Base-by-base conservation (phyloP, 495 filamentous ascomycete genomes). In the Aspergillus asperescens region DNA sequence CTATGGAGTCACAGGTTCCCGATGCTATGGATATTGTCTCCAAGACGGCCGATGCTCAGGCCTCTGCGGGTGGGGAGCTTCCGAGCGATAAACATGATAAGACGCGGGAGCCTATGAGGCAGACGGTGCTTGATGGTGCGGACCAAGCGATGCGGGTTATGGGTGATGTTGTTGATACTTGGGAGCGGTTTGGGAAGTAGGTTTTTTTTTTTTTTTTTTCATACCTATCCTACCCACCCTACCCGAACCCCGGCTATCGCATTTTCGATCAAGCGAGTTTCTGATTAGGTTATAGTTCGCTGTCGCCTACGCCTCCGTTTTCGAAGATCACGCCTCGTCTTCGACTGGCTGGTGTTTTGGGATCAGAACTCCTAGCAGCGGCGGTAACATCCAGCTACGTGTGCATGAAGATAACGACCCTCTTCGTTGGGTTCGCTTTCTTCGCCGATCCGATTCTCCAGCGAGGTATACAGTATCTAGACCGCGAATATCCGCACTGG, bases 71-170 rank as follows among this genome's bases (percentile, higher is more conserved):
- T 25, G 76, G 74, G 3, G 67, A 61, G 8, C 65, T 70, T 18
- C 62, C 79, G 1, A 55, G 61, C 25, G 58, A 71, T 0, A 62
- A 75, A 5, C 81, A 90, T 38, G 88, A 94, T 58, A 94, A 90
- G 70, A 90, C 90, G 0, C 93, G 90, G 61, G 78, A 86, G 35
- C 90, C 88, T 0, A 85, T 94, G 72, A 85, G 87, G 63, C 82
- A 81, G 4, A 85, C 82, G 3, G 87, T 93, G 66, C 87, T 87
- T 76, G 78, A 77, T 7, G 84, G 85, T 54, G 86, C 87, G 62
- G 76, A 88, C 50, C 84, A 87, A 0, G 64, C 84, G 12, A 93
- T 95, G 88, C 86, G 89, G 61, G 72, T 75, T 1, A 60, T 95
- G 24, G 81, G 83, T 13, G 86, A 88, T 59, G 70, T 89, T 13